phyloP scores from a whole-genome alignment of 768 basidiomycete genomes.

The Mycena galopus region DNA sequence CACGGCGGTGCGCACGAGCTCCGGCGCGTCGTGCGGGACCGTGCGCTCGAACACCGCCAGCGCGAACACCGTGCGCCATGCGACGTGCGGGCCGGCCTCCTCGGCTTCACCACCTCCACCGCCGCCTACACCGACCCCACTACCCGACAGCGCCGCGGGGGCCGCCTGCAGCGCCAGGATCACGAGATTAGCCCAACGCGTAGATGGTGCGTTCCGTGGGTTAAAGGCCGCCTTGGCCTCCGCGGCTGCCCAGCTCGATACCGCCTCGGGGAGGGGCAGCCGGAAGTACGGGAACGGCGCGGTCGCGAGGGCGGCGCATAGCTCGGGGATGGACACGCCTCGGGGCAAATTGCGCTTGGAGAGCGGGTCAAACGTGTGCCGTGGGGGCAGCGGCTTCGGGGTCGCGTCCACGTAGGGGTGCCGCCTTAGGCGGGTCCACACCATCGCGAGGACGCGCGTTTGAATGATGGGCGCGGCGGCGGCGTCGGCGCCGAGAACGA shows the following conservation, averaged over 20 bases:
- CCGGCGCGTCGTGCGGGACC: slow-evolving; percentile 26
- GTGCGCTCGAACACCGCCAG: slow-evolving; percentile 54
- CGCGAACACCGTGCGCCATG: slow-evolving; percentile 59
- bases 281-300: slow-evolving; percentile 27
- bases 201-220: neutral
- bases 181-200: slow-evolving; percentile 59
- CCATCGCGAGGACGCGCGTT: slow-evolving; percentile 49
- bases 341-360: slow-evolving; percentile 6
- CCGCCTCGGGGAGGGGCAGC: slow-evolving; percentile 5
- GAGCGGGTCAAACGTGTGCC: slow-evolving; percentile 14
- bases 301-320: slow-evolving; percentile 27
- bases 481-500: slow-evolving; percentile 45
- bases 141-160: slow-evolving; percentile 6
- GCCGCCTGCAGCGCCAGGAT: slow-evolving; percentile 50
- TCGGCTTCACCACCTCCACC: neutral
- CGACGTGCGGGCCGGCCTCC: slow-evolving; percentile 1
- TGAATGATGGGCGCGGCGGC: slow-evolving; percentile 47
- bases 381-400: neutral
- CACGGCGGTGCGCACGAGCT: slow-evolving; percentile 23
- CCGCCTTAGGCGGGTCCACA: slow-evolving; percentile 48
- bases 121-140: neutral
- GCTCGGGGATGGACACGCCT: slow-evolving; percentile 20
- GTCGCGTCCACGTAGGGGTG: neutral
- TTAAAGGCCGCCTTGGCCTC: slow-evolving; percentile 16
- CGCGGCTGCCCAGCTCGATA: slow-evolving; percentile 19